phyloP scores from a whole-genome alignment of 371 early-diverging fungal genomes.

The Actinomucor elegans region DNA sequence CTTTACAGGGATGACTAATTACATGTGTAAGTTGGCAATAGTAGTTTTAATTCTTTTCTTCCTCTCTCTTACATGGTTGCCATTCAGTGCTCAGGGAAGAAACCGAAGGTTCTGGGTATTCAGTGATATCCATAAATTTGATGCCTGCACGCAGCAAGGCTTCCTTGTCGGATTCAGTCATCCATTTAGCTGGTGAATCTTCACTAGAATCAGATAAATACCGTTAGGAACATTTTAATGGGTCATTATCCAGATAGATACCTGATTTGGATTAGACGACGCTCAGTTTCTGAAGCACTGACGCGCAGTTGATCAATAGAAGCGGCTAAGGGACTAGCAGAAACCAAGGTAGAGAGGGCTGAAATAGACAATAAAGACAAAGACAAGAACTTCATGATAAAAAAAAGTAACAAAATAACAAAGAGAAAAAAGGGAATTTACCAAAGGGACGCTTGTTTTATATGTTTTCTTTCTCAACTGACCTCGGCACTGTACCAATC shows the following conservation, averaged over 20 bases:
- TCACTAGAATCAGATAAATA: constrained; percentile 34
- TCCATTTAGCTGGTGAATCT: constrained; percentile 59
- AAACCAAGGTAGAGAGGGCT: constrained; percentile 21
- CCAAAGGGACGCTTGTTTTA: too few species aligned
- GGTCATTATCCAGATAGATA: constrained; percentile 27
- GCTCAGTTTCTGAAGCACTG: constrained; percentile 26
- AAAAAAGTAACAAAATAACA: not conserved
- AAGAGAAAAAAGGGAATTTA: constrained; percentile 5
- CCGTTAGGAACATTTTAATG: not conserved
- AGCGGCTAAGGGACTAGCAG: constrained; percentile 29
- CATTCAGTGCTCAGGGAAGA: constrained; percentile 10
- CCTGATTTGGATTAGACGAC: constrained; percentile 36
- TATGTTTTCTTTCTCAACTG: too few species aligned
- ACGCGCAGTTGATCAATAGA: constrained; percentile 29
- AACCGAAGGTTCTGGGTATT: constrained; percentile 38
- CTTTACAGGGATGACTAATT: constrained; percentile 44
- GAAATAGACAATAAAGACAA: constrained; percentile 29
- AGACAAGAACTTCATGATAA: constrained; percentile 19
- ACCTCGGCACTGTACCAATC: too few species aligned
- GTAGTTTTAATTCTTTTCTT: too few species aligned
- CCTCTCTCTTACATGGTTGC: constrained; percentile 24
- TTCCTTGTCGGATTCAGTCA: constrained; percentile 64
- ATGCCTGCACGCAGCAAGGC: constrained; percentile 65
- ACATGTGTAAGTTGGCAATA: not conserved
- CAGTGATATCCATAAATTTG: constrained; percentile 90